Evolutionary conservation across 495 filamentous ascomycete genomes (phyloP), one percentile per base, ranked within the genome.

Genomic region (Podospora australis): DNA sequence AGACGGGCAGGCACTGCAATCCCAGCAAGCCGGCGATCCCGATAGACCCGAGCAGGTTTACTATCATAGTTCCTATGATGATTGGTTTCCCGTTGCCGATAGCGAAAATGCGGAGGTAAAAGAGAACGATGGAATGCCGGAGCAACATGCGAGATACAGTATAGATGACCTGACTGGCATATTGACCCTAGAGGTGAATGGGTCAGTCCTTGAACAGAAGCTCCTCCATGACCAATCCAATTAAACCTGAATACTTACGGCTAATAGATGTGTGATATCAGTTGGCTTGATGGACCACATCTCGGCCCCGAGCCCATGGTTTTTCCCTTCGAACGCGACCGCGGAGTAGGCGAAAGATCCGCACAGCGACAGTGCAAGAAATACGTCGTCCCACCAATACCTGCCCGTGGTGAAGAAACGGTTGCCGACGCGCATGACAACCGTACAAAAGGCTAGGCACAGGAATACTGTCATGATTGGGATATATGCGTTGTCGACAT

Each of bases 71-170:
- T 6, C 53, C 48, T 30, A 55, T 54, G 32, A 66, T 60, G 7
- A 63, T 45, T 9, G 51, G 47, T 9, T 48, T 44, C 2, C 52
- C 48, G 2, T 16, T 10, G 9, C 42, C 21, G 24, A 50, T 29
- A 14, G 50, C 48, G 43, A 66, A 66, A 41, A 66, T 62, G 41
- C 63, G 63, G 1, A 57, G 34, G 69, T 59, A 63, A 51, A 75
- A 74, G 24, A 74, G 69, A 24, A 75, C 20, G 28, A 62, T 62
- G 10, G 68, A 68, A 17, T 72, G 57, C 38, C 73, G 74, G 10
- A 66, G 58, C n/a, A 68, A 20, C 34, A 19, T 63, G 49, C 28
- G 63, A 35, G 19, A 54, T 16, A 23, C 64, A 53, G 50, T 69
- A 67, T 29, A 68, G 30, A 35, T 46, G 23, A 60, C 47, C 26